Evolutionary conservation across 257 asterid genomes (phyloP).

Genomic region (Scutellaria minor): DNA sequence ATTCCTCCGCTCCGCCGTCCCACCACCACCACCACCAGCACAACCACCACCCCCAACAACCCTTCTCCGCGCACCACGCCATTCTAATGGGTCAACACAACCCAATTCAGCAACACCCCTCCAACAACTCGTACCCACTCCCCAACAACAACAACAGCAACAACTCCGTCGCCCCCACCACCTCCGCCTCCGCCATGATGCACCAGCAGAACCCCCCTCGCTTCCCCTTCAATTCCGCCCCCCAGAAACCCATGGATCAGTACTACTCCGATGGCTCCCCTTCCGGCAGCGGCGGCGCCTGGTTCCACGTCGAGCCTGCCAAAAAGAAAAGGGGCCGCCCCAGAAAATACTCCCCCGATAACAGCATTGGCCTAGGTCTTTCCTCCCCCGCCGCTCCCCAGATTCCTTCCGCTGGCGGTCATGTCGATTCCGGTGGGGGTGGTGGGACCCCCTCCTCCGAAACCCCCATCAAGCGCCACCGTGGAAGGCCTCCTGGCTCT

Average conservation of each 20-base stretch:
- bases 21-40: constrained; percentile 34
- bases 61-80: constrained; percentile 41
- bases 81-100: constrained; percentile 41
- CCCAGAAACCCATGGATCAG: constrained; percentile 50
- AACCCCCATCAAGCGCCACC: constrained; percentile 42
- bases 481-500: constrained; percentile 61
- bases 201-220: constrained; percentile 57
- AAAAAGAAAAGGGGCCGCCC: constrained; percentile 89
- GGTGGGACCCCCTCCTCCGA: constrained; percentile 43
- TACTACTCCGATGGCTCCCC: constrained; percentile 60
- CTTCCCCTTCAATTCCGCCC: constrained; percentile 57
- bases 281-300: constrained; percentile 50
- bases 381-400: constrained; percentile 65
- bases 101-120: constrained; percentile 42
- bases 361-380: constrained; percentile 74
- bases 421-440: constrained; percentile 46
- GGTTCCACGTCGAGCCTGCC: constrained; percentile 62
- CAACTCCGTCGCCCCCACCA: constrained; percentile 40
- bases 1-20: constrained; percentile 46
- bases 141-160: constrained; percentile 47
- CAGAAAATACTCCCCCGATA: constrained; percentile 80
- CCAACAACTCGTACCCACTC: constrained; percentile 49
- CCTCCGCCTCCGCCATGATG: constrained; percentile 40
- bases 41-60: constrained; percentile 40
- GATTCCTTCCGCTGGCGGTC: constrained; percentile 43